phyloP scores from a whole-genome alignment of 805 yeast species.

The Suhomyces faveliae region DNA sequence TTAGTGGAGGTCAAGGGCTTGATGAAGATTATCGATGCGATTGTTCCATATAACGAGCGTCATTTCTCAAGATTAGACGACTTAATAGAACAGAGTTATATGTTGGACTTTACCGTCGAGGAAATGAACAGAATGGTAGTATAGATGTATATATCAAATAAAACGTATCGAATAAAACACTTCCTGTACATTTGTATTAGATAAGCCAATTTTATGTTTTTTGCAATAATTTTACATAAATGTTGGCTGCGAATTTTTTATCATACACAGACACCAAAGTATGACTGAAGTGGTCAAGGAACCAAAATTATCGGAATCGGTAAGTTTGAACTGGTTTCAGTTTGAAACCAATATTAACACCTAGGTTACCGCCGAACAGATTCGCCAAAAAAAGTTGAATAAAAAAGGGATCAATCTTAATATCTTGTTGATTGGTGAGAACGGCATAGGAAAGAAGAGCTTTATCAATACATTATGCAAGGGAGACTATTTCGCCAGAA shows the following conservation, averaged over 20 bases:
- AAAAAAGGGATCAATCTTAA: constrained; percentile 24
- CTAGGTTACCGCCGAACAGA: constrained; percentile 20
- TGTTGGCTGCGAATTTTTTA: background rate
- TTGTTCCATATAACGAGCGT: constrained; percentile 85
- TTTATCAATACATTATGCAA: constrained; percentile 70
- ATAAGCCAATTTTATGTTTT: background rate
- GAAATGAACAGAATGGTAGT: constrained; percentile 53
- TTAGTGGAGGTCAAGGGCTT: constrained; percentile 67
- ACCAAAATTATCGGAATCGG: background rate
- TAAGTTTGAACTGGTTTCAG: background rate
- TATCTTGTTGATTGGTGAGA: constrained; percentile 36
- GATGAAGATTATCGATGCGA: constrained; percentile 64
- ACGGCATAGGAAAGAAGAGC: constrained; percentile 63
- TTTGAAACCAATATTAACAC: background rate
- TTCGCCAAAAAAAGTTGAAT: constrained; percentile 20
- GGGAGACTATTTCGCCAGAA: constrained; percentile 4
- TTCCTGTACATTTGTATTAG: background rate
- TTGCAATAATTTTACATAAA: background rate
- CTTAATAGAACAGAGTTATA: constrained; percentile 79
- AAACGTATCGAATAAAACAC: background rate
- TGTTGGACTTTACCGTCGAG: constrained; percentile 78
- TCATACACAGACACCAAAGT: background rate
- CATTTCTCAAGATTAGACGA: constrained; percentile 77
- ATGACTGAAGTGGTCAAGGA: background rate
- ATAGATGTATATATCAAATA: background rate